These are phyloP conservation scores for Zygosaccharomyces rouxii DNA, from an alignment of 805 yeast species.

Conservation along the genomic window DNA sequence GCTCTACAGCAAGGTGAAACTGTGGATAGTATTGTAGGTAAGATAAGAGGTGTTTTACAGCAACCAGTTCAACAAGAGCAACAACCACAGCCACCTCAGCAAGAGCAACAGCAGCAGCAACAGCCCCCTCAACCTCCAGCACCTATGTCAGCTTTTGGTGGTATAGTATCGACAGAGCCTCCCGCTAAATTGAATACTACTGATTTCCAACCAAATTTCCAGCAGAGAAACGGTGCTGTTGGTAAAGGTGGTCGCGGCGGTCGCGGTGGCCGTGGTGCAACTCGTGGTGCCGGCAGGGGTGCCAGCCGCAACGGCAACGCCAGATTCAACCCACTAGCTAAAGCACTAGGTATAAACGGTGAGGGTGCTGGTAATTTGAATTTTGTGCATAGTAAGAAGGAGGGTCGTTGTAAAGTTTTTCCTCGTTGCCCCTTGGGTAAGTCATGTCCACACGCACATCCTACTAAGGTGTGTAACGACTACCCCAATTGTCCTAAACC, in stretches of 20 bases:
- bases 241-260: conserved; percentile 22
- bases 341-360: conserved; percentile 35
- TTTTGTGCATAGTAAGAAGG: conserved; percentile 45
- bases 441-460: conserved; percentile 75
- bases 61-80: conserved; percentile 22
- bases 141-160: conserved; percentile 30
- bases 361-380: conserved; percentile 27
- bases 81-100: conserved; percentile 12
- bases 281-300: conserved; percentile 15
- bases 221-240: conserved; percentile 21
- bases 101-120: conserved; percentile 17
- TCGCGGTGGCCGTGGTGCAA: conserved; percentile 22
- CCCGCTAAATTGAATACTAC: conserved; percentile 12
- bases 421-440: conserved; percentile 64
- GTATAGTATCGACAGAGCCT: conserved; percentile 22
- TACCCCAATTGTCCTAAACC: conserved; percentile 76
- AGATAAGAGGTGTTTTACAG: conserved; percentile 22
- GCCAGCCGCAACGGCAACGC: conserved; percentile 28
- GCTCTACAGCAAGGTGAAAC: conserved; percentile 37
- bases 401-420: conserved; percentile 63
- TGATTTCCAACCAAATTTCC: conserved; percentile 21
- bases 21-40: conserved; percentile 29
- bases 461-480: conserved; percentile 67
- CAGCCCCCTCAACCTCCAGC: conserved; percentile 16
- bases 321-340: conserved; percentile 38